Percentiles rank a stretch among this genome's conserved stretches.
Conservation (phyloP, 1,284 basidiomycete genomes). For the Schizophyllum amplum region DNA sequence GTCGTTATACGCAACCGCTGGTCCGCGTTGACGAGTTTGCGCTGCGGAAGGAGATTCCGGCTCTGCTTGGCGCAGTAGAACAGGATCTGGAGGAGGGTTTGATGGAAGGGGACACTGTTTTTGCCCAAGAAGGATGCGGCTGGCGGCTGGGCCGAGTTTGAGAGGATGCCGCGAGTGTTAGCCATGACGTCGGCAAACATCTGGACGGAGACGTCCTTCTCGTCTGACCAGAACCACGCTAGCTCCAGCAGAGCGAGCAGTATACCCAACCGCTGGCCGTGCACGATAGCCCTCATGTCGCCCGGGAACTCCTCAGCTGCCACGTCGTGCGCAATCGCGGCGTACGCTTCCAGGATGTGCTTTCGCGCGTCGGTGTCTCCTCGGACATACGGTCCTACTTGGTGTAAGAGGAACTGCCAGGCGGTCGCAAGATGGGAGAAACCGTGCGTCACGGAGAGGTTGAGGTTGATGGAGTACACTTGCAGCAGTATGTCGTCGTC, state of each 20-base stretch:
- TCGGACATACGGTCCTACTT: constrained; percentile 57
- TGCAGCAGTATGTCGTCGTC: constrained; percentile 42
- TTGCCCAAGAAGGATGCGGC: constrained; percentile 66
- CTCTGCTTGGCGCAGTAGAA: constrained; percentile 70
- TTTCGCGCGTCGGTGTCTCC: constrained; percentile 46
- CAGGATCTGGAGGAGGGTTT: constrained; percentile 69
- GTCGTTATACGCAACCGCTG: constrained; percentile 50
- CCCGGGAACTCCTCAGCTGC: constrained; percentile 68
- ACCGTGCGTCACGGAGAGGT: constrained; percentile 78
- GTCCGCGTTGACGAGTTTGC: constrained; percentile 48
- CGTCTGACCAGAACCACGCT: constrained; percentile 64
- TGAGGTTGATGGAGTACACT: constrained; percentile 68
- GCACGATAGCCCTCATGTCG: constrained; percentile 80
- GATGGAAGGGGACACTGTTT: constrained; percentile 68
- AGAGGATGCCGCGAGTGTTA: constrained; percentile 59
- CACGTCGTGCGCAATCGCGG: constrained; percentile 58
- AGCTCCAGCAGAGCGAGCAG: constrained; percentile 73
- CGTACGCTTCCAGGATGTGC: constrained; percentile 51
- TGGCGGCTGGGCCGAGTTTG: constrained; percentile 70
- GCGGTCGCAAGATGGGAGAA: constrained; percentile 70
- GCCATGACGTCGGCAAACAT: constrained; percentile 56
- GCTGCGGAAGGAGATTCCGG: constrained; percentile 37
- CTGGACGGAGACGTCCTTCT: constrained; percentile 46
- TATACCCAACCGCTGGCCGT: constrained; percentile 68
- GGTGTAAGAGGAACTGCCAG: constrained; percentile 70